Evolutionary conservation across 129 eudicot species (phyloP).

Genomic region (Lonicera japonica): DNA sequence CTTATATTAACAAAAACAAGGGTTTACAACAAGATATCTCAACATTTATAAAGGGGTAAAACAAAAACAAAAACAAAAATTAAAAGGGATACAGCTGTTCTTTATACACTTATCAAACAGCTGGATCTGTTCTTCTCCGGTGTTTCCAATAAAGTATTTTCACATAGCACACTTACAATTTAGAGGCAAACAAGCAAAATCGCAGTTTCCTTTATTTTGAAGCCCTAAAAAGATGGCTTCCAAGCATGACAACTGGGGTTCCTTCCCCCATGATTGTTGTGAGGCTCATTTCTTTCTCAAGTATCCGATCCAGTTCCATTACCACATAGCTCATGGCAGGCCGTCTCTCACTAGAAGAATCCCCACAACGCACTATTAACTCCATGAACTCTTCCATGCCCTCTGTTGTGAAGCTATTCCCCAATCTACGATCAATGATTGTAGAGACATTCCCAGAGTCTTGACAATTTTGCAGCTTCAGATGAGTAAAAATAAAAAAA

Average conservation of each 20-base stretch:
- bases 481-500: neutral
- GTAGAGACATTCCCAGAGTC: conserved; percentile 48
- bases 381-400: conserved; percentile 84
- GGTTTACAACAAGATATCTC: conserved; percentile 11
- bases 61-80: conserved; percentile 21
- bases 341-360: conserved; percentile 74
- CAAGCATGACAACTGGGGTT: conserved; percentile 87
- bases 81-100: conserved; percentile 60
- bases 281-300: conserved; percentile 92
- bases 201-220: conserved; percentile 31
- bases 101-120: conserved; percentile 90
- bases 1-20: conserved; percentile 41
- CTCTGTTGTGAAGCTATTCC: conserved; percentile 73
- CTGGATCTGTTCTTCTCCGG: conserved; percentile 40
- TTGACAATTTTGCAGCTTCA: conserved; percentile 56
- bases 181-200: conserved; percentile 21
- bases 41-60: conserved; percentile 15
- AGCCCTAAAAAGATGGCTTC: conserved; percentile 88
- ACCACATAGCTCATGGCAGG: conserved; percentile 62
- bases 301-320: conserved; percentile 67
- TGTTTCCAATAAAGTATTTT: conserved; percentile 14
- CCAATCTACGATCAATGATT: conserved; percentile 60
- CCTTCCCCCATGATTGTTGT: conserved; percentile 98
- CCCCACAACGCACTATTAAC: conserved; percentile 56
- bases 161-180: conserved; percentile 38